phyloP scores from a whole-genome alignment of 345 rosid genomes.

The Arabidopsis thaliana region TAIR10.1 NC_003074.8:183001-183500 shows the following conservation, averaged over 20 bases:
- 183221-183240: slow-evolving; percentile 37
- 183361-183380: slow-evolving; percentile 78
- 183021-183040: slow-evolving; percentile 38
- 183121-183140: no score
- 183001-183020: slow-evolving; percentile 29
- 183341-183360: slow-evolving; percentile 70
- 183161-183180: neutral
- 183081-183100: slow-evolving; percentile 35
- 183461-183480: slow-evolving; percentile 90
- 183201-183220: slow-evolving; percentile 9
- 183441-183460: slow-evolving; percentile 89
- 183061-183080: slow-evolving; percentile 18
- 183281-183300: slow-evolving; percentile 42
- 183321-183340: slow-evolving; percentile 62
- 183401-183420: slow-evolving; percentile 95
- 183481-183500: slow-evolving; percentile 90
- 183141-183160: neutral
- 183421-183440: slow-evolving; percentile 98
- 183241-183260: neutral
- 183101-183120: slow-evolving; percentile 9
- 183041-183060: slow-evolving; percentile 43
- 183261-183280: neutral
- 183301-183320: slow-evolving; percentile 74
- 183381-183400: slow-evolving; percentile 89
- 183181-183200: slow-evolving; percentile 26